phyloP scores from a whole-genome alignment of 1,139 yeast species.

The Candida glucosophila region DNA sequence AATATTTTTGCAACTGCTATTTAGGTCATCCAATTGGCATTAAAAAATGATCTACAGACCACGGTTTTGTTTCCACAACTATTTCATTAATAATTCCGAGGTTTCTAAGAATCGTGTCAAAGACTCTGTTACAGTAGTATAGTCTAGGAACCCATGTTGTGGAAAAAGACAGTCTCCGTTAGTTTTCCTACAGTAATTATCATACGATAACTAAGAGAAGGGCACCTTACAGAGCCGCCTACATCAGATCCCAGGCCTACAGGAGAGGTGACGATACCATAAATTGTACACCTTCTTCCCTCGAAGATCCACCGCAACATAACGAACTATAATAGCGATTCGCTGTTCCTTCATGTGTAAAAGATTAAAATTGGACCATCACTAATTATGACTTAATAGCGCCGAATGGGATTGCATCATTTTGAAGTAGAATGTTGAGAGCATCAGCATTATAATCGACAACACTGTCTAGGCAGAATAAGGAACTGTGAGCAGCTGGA shows the following conservation, averaged over 20 bases:
- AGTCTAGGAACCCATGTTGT: constrained; percentile 22
- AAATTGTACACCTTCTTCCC: constrained; percentile 21
- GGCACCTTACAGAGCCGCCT: constrained; percentile 55
- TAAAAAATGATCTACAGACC: constrained; percentile 13
- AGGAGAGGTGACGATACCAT: constrained; percentile 10
- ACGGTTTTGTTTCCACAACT: constrained; percentile 16
- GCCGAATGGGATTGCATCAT: constrained; percentile 9
- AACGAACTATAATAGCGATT: constrained; percentile 15
- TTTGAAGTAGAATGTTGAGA: constrained; percentile 9
- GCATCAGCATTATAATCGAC: constrained; percentile 15
- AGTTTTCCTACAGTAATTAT: constrained; percentile 31
- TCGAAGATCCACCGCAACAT: constrained; percentile 18
- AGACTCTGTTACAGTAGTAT: constrained; percentile 38
- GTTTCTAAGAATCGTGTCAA: constrained; percentile 24
- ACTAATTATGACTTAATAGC: constrained; percentile 9
- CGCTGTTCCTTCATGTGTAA: constrained; percentile 11
- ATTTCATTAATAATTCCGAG: constrained; percentile 19
- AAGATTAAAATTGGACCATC: constrained; percentile 10
- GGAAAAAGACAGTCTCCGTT: constrained; percentile 6
- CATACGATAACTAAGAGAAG: constrained; percentile 46
- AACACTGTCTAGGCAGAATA: constrained; percentile 10
- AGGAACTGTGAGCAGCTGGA: constrained; percentile 8
- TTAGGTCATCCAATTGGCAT: constrained; percentile 12
- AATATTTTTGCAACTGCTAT: constrained; percentile 6
- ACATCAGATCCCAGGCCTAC: constrained; percentile 49